Evolutionary conservation across 352 stramenopile species (phyloP).

Genomic region (Phytopythium ostracodes): DNA sequence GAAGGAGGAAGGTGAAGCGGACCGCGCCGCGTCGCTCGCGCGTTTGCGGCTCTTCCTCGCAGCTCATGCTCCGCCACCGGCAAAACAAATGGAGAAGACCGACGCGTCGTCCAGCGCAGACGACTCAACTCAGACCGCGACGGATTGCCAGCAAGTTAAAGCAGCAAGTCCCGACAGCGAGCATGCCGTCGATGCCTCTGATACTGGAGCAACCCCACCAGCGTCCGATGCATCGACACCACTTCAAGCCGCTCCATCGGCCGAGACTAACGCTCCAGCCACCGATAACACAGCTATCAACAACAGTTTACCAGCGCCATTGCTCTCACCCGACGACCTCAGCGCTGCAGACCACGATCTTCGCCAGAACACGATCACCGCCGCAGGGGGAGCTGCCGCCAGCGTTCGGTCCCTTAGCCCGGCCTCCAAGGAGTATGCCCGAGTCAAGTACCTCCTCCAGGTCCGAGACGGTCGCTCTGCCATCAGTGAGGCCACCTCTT

Average conservation of each 20-base stretch:
- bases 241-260: background rate
- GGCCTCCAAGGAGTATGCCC: constrained; percentile 47
- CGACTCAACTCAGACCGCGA: background rate
- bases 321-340: background rate
- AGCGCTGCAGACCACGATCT: constrained; percentile 12
- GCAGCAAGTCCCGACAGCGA: background rate
- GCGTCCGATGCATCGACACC: background rate
- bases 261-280: background rate
- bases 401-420: constrained; percentile 44
- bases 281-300: background rate
- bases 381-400: constrained; percentile 24
- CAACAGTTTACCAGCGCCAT: background rate
- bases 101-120: background rate
- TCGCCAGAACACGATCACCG: constrained; percentile 22
- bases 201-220: background rate
- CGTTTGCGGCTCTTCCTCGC: constrained; percentile 33
- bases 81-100: background rate
- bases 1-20: constrained; percentile 16
- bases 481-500: background rate
- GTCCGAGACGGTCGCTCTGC: background rate
- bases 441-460: constrained; percentile 61
- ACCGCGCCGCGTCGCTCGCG: constrained; percentile 23
- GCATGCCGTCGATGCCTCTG: background rate
- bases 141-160: background rate
- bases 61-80: constrained; percentile 23